Percentiles rank a stretch among this genome's conserved stretches.
phyloP scores from a whole-genome alignment of 208 protist species.

The Strigomonas culicis region DNA sequence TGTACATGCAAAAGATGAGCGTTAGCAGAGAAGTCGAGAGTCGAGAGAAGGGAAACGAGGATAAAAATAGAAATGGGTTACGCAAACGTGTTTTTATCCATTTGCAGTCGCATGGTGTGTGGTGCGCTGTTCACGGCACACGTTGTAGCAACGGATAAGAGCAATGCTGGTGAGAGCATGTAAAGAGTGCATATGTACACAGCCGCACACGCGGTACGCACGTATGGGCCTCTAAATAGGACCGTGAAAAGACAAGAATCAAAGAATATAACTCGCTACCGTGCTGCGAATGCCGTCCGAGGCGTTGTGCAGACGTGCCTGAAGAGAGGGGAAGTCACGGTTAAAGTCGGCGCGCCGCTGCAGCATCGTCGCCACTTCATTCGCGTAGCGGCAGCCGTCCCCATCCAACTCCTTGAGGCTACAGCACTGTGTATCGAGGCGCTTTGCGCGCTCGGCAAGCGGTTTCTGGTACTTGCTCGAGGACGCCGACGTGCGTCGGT shows the following conservation, averaged over 20 bases:
- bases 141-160: no score
- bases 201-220: not conserved
- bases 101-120: no score
- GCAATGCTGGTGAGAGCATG: not conserved
- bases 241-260: no score
- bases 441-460: not conserved
- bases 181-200: not conserved
- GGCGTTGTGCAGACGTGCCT: constrained; percentile 34
- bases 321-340: constrained; percentile 29
- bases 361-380: constrained; percentile 17
- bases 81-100: no score
- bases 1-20: not conserved
- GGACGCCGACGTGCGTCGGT: no score
- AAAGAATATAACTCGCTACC: no score
- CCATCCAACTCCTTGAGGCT: constrained; percentile 15
- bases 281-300: constrained; percentile 45
- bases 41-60: not conserved
- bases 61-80: not conserved
- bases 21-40: not conserved
- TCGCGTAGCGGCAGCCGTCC: constrained; percentile 21
- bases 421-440: constrained; percentile 23
- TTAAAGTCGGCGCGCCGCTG: constrained; percentile 36
- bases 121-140: no score
- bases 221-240: no score
- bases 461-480: no score